These are phyloP conservation scores for Solanum aculeatissimum DNA, from an alignment of 305 asterid genomes.

Conservation along the genomic window DNA sequence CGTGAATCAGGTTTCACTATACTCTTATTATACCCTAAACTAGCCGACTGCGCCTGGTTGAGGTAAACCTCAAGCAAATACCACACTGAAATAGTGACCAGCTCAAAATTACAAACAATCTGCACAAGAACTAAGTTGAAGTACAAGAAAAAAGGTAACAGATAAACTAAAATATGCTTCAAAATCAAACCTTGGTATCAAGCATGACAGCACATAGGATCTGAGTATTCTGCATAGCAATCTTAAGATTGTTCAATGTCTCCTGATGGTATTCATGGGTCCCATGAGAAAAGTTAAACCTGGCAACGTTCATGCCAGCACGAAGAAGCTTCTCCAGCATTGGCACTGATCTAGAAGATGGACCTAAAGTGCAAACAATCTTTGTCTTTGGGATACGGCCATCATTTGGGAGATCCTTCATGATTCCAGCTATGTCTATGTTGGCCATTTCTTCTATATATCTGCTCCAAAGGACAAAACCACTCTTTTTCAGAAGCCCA, in stretches of 20 bases:
- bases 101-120: background rate
- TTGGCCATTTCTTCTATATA: slow-evolving; percentile 33
- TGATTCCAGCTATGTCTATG: slow-evolving; percentile 51
- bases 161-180: background rate
- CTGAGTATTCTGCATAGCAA: slow-evolving; percentile 63
- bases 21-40: background rate
- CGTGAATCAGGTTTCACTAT: background rate
- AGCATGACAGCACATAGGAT: slow-evolving; percentile 85
- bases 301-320: slow-evolving; percentile 85
- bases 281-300: slow-evolving; percentile 88
- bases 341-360: slow-evolving; percentile 61
- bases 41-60: background rate
- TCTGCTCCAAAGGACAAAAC: background rate
- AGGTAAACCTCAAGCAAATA: background rate
- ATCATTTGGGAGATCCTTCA: slow-evolving; percentile 42
- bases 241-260: slow-evolving; percentile 51
- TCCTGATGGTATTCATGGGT: slow-evolving; percentile 80
- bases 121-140: background rate
- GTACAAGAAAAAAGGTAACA: background rate
- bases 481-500: background rate
- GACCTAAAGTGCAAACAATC: slow-evolving; percentile 87
- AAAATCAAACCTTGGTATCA: slow-evolving; percentile 56
- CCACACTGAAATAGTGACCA: background rate
- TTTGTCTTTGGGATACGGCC: slow-evolving; percentile 67
- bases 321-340: slow-evolving; percentile 76